Evolutionary conservation across 139 green algal species (phyloP).

Genomic region (Coccomyxa sp.): DNA sequence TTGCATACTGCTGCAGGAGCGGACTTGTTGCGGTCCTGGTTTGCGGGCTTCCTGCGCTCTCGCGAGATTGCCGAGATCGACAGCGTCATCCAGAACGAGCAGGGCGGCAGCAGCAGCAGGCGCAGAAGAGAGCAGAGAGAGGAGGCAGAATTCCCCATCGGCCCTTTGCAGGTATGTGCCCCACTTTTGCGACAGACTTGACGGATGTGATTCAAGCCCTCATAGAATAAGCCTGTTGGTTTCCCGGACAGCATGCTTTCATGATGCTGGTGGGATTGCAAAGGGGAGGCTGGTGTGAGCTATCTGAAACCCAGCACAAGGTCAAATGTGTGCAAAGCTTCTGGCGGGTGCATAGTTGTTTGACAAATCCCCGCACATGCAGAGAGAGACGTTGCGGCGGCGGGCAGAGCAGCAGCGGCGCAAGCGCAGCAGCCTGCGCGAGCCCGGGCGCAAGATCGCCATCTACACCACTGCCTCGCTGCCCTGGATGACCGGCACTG

Average conservation of each 20-base stretch:
- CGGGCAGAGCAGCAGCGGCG: not conserved
- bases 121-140: not conserved
- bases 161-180: not conserved
- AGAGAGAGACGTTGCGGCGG: not conserved
- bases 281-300: too few species aligned
- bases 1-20: too few species aligned
- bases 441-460: conserved; percentile 76
- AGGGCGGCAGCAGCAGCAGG: not conserved
- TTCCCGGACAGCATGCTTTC: too few species aligned
- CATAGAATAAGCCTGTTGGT: too few species aligned
- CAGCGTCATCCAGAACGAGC: not conserved
- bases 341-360: too few species aligned
- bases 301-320: too few species aligned
- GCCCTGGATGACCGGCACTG: conserved; percentile 98
- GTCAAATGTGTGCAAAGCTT: too few species aligned
- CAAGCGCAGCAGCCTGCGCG: conserved; percentile 48
- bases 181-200: too few species aligned
- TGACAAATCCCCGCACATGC: conserved; percentile 4
- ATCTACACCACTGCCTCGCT: conserved; percentile 97
- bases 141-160: not conserved
- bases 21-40: not conserved
- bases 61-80: conserved; percentile 17
- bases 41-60: conserved; percentile 12
- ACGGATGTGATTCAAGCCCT: too few species aligned
- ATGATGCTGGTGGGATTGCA: too few species aligned